Percentiles rank a stretch among this genome's conserved stretches.
Conservation (phyloP, 176 grass and related monocot genomes). For the Phyllostachys edulis region DNA sequence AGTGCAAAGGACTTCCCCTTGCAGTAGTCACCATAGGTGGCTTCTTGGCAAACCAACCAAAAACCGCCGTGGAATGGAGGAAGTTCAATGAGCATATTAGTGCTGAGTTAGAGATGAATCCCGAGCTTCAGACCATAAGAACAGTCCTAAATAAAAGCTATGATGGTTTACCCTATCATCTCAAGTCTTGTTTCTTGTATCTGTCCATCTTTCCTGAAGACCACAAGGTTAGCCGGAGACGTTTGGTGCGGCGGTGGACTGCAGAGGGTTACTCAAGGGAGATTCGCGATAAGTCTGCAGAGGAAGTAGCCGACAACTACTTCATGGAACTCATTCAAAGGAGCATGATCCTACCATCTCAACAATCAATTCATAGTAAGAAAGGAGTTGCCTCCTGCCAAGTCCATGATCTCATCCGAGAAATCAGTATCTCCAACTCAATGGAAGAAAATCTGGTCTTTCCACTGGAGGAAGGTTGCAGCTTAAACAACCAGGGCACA, state of each 20-base stretch:
- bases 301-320: neutral
- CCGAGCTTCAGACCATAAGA: neutral
- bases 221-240: neutral
- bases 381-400: neutral
- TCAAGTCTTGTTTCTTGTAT: constrained; percentile 41
- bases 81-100: constrained; percentile 29
- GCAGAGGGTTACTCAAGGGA: constrained; percentile 24
- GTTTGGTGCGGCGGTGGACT: constrained; percentile 19
- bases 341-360: constrained; percentile 25
- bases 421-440: constrained; percentile 19
- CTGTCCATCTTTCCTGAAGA: constrained; percentile 27
- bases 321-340: constrained; percentile 10
- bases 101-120: constrained; percentile 26
- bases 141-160: constrained; percentile 18
- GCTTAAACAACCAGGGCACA: neutral
- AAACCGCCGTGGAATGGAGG: neutral
- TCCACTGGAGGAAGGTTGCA: neutral
- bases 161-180: constrained; percentile 33
- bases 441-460: constrained; percentile 21
- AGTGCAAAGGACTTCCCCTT: constrained; percentile 30
- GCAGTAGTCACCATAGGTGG: constrained; percentile 47
- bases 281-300: neutral
- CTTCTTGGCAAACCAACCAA: constrained; percentile 19
- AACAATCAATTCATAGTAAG: neutral
- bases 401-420: constrained; percentile 40